A percentile compares a stretch with the other conserved stretches of the same genome.
Conservation (phyloP, 768 basidiomycete genomes). For the Naganishia kalamii region DNA sequence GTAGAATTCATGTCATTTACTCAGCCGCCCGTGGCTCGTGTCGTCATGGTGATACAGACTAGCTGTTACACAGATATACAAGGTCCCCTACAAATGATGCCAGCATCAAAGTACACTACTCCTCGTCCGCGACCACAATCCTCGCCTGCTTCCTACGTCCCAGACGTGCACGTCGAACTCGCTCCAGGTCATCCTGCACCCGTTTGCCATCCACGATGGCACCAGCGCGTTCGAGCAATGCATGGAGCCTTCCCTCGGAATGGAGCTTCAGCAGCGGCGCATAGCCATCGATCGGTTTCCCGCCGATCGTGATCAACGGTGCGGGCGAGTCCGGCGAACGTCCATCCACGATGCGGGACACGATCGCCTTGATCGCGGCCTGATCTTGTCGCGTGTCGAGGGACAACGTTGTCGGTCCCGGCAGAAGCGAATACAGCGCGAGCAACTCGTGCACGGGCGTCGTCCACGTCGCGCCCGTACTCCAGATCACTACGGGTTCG, state of each 20-base stretch:
- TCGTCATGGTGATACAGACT: no score
- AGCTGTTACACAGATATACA: no score
- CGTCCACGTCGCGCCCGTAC: constrained; percentile 29
- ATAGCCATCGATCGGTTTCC: constrained; percentile 14
- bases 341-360: constrained; percentile 9
- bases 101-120: neutral
- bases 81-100: neutral
- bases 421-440: constrained; percentile 6
- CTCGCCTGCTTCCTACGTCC: neutral
- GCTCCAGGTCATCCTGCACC: neutral
- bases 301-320: constrained; percentile 22
- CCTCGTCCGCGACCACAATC: neutral
- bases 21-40: no score
- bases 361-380: neutral
- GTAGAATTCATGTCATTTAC: no score
- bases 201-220: constrained; percentile 19
- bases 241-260: neutral
- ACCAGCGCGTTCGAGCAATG: constrained; percentile 13
- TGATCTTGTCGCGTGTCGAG: constrained; percentile 9
- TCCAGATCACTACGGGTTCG: constrained; percentile 41
- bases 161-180: neutral
- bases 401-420: neutral
- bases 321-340: neutral
- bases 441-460: constrained; percentile 13
- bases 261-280: constrained; percentile 8